Evolutionary conservation across 495 filamentous ascomycete species (phyloP).

Genomic region (Penicillium bialowiezense): DNA sequence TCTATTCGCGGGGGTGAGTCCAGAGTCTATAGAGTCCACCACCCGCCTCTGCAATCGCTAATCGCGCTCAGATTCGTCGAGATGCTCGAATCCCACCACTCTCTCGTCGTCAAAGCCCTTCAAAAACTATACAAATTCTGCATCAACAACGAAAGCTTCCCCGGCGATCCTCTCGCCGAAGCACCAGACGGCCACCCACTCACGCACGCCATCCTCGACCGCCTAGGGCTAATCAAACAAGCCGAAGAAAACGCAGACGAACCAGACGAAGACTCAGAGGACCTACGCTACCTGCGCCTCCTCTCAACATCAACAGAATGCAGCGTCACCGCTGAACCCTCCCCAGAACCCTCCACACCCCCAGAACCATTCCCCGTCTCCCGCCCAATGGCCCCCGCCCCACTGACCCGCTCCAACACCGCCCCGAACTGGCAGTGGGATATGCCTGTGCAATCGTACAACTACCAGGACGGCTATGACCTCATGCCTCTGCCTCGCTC

Average conservation of each 20-base stretch:
- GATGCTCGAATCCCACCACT: conserved; percentile 48
- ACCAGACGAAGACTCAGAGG: conserved; percentile 37
- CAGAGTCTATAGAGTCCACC: not conserved
- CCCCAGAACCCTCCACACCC: conserved; percentile 40
- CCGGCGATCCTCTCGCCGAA: conserved; percentile 44
- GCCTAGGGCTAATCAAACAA: conserved; percentile 47
- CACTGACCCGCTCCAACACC: conserved; percentile 8
- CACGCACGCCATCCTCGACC: conserved; percentile 47
- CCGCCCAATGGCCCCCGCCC: conserved; percentile 11
- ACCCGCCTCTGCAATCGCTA: too few relatives aligned
- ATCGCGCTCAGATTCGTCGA: conserved; percentile 38
- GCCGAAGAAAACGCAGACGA: conserved; percentile 44
- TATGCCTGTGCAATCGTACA: conserved; percentile 19
- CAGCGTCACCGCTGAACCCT: conserved; percentile 41
- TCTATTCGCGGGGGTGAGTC: conserved; percentile 46
- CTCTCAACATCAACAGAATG: conserved; percentile 41
- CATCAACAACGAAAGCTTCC: conserved; percentile 44
- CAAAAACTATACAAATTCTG: conserved; percentile 46
- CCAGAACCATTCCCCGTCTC: conserved; percentile 33
- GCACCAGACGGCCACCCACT: conserved; percentile 41
- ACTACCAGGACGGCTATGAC: conserved; percentile 24
- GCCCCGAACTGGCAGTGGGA: conserved; percentile 34
- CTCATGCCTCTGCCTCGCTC: conserved; percentile 20
- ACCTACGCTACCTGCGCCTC: conserved; percentile 37
- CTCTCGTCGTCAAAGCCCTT: conserved; percentile 43